Evolutionary conservation across 2,329 filamentous ascomycete species (phyloP), one percentile per base, ranked within the genome.

Genomic region (Colletotrichum musicola): DNA sequence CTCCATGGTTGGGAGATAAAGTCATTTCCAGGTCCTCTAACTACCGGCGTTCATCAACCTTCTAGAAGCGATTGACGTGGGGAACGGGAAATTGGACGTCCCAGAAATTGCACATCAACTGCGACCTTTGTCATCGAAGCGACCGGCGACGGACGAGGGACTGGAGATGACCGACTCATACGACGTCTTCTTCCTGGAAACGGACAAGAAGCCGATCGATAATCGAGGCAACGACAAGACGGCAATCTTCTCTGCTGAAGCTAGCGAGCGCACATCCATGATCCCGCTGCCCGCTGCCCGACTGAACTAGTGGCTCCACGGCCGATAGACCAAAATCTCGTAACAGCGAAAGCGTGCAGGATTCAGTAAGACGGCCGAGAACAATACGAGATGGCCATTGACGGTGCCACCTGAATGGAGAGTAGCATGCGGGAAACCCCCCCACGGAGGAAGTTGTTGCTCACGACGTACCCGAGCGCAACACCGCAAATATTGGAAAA

Each of bases 21-120:
- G 51, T 71, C 69, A 71, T 71, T 71, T 71, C 69, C 61, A 64
- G 66, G 46, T 44, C 7, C 57, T 56, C 57, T 42, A 61, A 66
- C 69, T 71, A 69, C 66, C 66, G 69, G 44, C 40, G 54, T 65
- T 64, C 47, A 38, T 70, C 51, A 65, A 69, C 55, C 69, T 71
- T 71, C 69, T 69, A 71, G 69, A 71, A 71, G 61, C 61, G 61
- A 64, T 60, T 70, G 49, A 30, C 69, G 69, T 71, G 69, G 69
- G 56, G 69, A 62, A 62, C 40, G 66, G 66, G 69, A 71, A 49
- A 71, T 71, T 71, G 69, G 51, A 40, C 46, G 58, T 58, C n/a
- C 61, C 66, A 61, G 50, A 57, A 50, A 61, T 58, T 7, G 53
- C 57, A 67, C 54, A 20, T 47, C 57, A 49, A 27, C 22, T 18